Evolutionary conservation across 164 flowering plant genomes (phyloP), one percentile per base, ranked within the genome.

Genomic region (Tinospora cordifolia): DNA sequence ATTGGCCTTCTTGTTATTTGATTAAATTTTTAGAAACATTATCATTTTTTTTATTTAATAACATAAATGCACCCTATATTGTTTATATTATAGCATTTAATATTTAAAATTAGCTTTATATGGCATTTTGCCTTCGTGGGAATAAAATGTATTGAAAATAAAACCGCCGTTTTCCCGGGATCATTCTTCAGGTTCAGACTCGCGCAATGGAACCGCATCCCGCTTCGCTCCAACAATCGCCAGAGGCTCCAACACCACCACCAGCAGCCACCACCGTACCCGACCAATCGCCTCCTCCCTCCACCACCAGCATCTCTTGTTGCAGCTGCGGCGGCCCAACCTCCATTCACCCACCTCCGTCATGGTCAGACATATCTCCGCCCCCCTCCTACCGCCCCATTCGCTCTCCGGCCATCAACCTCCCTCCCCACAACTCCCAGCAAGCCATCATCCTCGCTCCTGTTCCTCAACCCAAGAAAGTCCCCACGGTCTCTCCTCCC

Each of bases 331-430:
- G 77, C 36, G 49, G 1, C 3, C 27, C 67, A 26, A 49, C 49
- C 66, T 9, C 77, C 58, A 21, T 36, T 39, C 64, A 79, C 0
- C 81, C 79, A 8, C 79, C 84, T 3, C 81, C 77, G 3, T 21
- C 67, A 6, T 71, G 75, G 62, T 78, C 87, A 6, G 85, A 75
- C 11, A 72, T 72, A 46, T 82, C 88, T 8, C 86, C 90, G 0
- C 92, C 92, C 0, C 87, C 86, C 0, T 47, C 12, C 49, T 84
- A 86, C 81, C 81, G 85, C 1, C 90, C 92, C 8, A 81, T 84
- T 69, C 83, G 88, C 2, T 19, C 77, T 25, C 78, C 82, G 8
- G 82, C 80, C 62, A 40, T 79, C 13, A 78, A 75, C 26, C 72
- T 79, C 41, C 82, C 87, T 0, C 78, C 83, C 2, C 67, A 66